Evolutionary conservation across 306 rosid genomes (phyloP).

Genomic region (Myrica gale): DNA sequence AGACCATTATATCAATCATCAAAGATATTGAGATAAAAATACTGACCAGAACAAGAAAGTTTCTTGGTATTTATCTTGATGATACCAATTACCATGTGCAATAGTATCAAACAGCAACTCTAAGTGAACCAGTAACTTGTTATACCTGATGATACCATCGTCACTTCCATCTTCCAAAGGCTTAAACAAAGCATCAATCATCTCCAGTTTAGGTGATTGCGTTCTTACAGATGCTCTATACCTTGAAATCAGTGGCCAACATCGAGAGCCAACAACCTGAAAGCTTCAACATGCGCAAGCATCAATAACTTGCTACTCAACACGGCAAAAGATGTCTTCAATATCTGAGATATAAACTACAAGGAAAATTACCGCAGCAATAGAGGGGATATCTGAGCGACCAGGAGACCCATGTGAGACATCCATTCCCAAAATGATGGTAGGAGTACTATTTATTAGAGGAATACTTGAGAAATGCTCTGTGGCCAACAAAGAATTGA

Average conservation of each 20-base stretch:
- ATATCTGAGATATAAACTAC: slow-evolving; percentile 1
- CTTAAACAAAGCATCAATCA: slow-evolving; percentile 84
- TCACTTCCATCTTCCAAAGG: slow-evolving; percentile 66
- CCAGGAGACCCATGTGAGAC: slow-evolving; percentile 82
- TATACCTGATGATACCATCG: slow-evolving; percentile 81
- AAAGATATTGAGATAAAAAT: too few relatives aligned
- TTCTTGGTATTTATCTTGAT: too few relatives aligned
- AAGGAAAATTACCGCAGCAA: slow-evolving; percentile 68
- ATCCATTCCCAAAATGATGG: slow-evolving; percentile 93
- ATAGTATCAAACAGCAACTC: too few relatives aligned
- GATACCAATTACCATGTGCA: too few relatives aligned
- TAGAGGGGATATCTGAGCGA: slow-evolving; percentile 68
- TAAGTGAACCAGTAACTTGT: too few relatives aligned
- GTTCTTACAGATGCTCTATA: slow-evolving; percentile 83
- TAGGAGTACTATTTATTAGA: slow-evolving; percentile 67
- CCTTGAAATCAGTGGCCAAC: slow-evolving; percentile 87
- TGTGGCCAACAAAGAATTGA: slow-evolving; percentile 77
- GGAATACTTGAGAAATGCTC: slow-evolving; percentile 74
- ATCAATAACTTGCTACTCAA: background rate
- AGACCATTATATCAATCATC: too few relatives aligned
- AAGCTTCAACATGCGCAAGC: slow-evolving; percentile 30
- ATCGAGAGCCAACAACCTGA: slow-evolving; percentile 86
- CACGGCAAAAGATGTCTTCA: slow-evolving; percentile 13
- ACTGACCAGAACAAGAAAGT: too few relatives aligned
- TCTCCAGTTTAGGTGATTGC: slow-evolving; percentile 79